phyloP scores from a whole-genome alignment of 2,329 filamentous ascomycete genomes.

The Verticillium albo-atrum region DNA sequence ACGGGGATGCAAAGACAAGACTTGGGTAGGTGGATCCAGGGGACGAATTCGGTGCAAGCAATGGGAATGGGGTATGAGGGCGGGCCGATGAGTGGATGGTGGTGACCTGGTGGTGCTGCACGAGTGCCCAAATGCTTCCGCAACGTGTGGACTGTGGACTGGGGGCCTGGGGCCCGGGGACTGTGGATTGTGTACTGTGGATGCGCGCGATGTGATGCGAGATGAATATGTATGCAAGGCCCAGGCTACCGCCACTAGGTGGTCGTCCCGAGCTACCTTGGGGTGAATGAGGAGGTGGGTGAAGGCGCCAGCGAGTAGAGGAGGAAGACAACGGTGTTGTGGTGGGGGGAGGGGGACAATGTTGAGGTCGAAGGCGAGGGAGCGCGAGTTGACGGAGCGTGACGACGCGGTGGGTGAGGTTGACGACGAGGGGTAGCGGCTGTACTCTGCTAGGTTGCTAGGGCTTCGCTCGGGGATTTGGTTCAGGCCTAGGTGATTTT shows the following conservation, averaged over 20 bases:
- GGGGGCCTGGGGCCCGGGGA: too few relatives aligned
- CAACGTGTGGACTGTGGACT: background rate
- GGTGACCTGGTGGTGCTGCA: background rate
- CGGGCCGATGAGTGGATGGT: background rate
- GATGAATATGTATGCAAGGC: background rate
- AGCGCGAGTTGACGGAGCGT: background rate
- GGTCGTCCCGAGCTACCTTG: background rate
- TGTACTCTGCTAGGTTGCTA: background rate
- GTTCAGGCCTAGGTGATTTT: background rate
- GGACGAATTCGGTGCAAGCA: background rate
- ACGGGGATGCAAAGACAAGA: background rate
- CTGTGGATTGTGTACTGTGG: background rate
- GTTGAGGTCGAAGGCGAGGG: background rate
- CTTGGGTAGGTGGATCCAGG: background rate
- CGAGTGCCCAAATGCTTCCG: background rate
- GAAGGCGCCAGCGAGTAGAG: background rate
- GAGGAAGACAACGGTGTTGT: background rate
- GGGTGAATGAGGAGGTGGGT: background rate
- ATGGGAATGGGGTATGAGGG: background rate
- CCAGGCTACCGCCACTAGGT: background rate
- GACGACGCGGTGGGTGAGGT: background rate
- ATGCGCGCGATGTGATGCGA: slow-evolving; percentile 6
- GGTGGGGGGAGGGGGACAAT: too few relatives aligned
- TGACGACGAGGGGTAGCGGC: background rate
- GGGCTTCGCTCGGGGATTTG: background rate